A percentile compares a stretch with the other conserved stretches of the same genome.
Conservation (phyloP, 441 rosid genomes). For the Macaranga tanarius region DNA sequence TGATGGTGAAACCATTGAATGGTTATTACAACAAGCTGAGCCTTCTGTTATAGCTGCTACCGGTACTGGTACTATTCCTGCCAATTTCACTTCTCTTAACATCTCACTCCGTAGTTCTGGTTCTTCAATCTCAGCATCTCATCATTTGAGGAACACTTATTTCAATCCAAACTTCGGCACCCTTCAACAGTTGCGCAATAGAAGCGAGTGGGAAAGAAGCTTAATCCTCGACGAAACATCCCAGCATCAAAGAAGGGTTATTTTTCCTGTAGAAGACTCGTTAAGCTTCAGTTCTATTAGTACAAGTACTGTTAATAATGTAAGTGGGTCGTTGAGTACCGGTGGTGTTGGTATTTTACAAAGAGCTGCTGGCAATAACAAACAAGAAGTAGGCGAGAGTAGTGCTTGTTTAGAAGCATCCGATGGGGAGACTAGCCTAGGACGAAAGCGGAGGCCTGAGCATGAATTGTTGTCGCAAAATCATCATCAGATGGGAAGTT, state of each 20-base stretch:
- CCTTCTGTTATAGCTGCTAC: conserved; percentile 88
- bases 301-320: conserved; percentile 13
- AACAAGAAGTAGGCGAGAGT: conserved; percentile 35
- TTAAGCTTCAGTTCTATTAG: conserved; percentile 21
- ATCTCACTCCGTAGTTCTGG: conserved; percentile 86
- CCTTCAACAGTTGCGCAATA: conserved; percentile 27
- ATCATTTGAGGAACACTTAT: conserved; percentile 53
- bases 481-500: conserved; percentile 47
- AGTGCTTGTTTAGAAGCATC: conserved; percentile 23
- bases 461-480: conserved; percentile 33
- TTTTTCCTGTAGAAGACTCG: conserved; percentile 35
- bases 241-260: conserved; percentile 32
- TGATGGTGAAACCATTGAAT: conserved; percentile 85
- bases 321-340: conserved; percentile 15
- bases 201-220: conserved; percentile 37
- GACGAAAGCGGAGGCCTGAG: conserved; percentile 36
- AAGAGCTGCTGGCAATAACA: conserved; percentile 19
- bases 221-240: conserved; percentile 13
- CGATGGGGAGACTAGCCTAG: conserved; percentile 26
- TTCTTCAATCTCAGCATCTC: conserved; percentile 68
- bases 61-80: conserved; percentile 90
- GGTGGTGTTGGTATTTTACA: conserved; percentile 35
- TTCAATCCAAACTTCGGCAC: conserved; percentile 47
- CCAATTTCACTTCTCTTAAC: conserved; percentile 78
- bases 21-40: conserved; percentile 89